Evolutionary conservation across 1,284 basidiomycete genomes (phyloP), one percentile per base, ranked within the genome.

Genomic region (Trametes polyzona): DNA sequence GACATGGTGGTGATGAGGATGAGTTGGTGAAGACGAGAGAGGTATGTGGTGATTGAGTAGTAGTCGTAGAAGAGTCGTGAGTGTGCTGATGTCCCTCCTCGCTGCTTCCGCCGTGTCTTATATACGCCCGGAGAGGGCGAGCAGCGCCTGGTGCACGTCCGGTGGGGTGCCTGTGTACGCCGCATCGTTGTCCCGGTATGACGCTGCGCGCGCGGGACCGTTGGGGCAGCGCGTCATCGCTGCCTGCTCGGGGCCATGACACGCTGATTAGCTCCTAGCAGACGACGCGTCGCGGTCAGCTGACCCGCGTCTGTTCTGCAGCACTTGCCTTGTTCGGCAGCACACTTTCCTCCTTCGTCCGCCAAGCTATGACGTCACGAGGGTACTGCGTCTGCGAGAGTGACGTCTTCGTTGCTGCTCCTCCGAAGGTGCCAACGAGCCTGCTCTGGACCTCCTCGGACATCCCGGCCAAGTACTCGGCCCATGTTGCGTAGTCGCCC

Each of bases 1-100:
- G 74, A 71, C 74, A 76, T 76, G 55, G 37, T 71, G 61, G 59
- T 58, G 17, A 21, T 17, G 36, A 39, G 2, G 51, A 60, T 24
- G 57, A 51, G 33, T 41, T 43, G n/a, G 32, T 47, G 26, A 39
- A 36, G 30, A 21, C 19, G 16, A 29, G 32, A 23, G 29, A 32
- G 43, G 19, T 19, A 33, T 29, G 21, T 8, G 27, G 26, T 19
- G 7, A 23, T 33, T 23, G 27, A 42, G 32, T 42, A 10, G 55
- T 37, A 16, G 50, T 49, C 27, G 51, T 32, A 32, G 44, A 51
- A 39, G n/a, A 48, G 50, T 48, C 19, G 57, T 46, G 19, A 29
- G 10, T 29, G 17, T 19, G 21, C 7, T 47, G 52, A 3, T 54
- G 52, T 43, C 23, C 26, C 10, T 16, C 30, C 17, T 9, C 39